Percentiles rank a stretch among this genome's conserved stretches.
These are phyloP conservation scores for Colletotrichum sidae DNA, from an alignment of 2,329 filamentous ascomycete genomes.

Conservation along the genomic window DNA sequence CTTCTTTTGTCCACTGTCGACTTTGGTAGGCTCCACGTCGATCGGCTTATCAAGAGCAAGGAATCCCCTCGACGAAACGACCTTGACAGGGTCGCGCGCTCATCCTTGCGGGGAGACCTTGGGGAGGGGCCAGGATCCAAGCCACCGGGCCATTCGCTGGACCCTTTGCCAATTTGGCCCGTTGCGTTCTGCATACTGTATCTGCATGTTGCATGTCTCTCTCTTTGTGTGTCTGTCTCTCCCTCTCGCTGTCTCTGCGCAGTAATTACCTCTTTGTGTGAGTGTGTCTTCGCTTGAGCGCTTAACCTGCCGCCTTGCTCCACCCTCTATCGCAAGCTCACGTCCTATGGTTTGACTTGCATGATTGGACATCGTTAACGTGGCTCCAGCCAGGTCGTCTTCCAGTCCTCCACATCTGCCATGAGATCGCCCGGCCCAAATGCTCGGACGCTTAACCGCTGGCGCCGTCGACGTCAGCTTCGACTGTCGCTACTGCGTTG, in stretches of 20 bases:
- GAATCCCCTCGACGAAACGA: conserved; percentile 24
- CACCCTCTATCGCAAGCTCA: neutral
- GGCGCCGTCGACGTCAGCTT: conserved; percentile 8
- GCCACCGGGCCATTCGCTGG: neutral
- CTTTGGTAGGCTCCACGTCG: conserved; percentile 10
- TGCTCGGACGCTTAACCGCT: conserved; percentile 24
- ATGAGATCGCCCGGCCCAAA: conserved; percentile 18
- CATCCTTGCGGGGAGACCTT: conserved; percentile 21
- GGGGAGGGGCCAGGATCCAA: conserved; percentile 11
- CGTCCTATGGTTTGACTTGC: conserved; percentile 1
- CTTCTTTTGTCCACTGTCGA: neutral
- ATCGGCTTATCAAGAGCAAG: conserved; percentile 19
- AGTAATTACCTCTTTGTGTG: no score
- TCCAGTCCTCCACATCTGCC: conserved; percentile 18
- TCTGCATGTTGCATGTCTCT: neutral
- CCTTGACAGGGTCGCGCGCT: conserved; percentile 15
- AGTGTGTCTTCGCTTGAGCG: conserved; percentile 7
- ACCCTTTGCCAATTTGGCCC: conserved; percentile 2
- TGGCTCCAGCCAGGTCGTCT: conserved; percentile 32
- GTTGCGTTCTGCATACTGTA: conserved; percentile 21
- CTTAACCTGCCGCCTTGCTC: conserved; percentile 27
- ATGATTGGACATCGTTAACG: conserved; percentile 26
- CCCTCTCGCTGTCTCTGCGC: no score
- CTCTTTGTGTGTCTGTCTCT: no score
- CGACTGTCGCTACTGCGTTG: conserved; percentile 8